Evolutionary conservation across 164 flowering plant genomes (phyloP).

Genomic region (Hamamelis virginiana): DNA sequence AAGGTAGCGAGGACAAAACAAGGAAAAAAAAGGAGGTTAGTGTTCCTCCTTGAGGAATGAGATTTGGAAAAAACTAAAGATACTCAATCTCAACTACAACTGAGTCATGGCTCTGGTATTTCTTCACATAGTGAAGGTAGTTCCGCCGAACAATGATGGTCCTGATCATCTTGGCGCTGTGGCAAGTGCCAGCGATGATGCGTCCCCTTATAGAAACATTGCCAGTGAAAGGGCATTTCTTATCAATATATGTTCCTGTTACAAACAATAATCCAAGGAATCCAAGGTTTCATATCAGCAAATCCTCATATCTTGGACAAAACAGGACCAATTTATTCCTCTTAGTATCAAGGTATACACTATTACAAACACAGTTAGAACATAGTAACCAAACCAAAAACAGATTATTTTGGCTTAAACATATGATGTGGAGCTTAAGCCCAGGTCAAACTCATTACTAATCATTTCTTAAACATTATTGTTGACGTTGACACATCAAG

Average conservation of each 20-base stretch:
- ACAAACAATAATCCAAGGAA: neutral
- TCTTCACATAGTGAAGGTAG: conserved; percentile 56
- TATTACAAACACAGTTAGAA: no score
- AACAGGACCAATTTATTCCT: neutral
- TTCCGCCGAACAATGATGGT: conserved; percentile 53
- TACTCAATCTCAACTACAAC: neutral
- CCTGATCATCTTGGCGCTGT: conserved; percentile 58
- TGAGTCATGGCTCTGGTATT: conserved; percentile 45
- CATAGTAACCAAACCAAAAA: no score
- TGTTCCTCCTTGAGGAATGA: neutral
- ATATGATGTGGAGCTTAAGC: no score
- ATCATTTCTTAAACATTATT: no score
- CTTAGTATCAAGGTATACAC: neutral
- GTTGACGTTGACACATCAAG: no score
- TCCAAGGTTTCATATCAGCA: neutral
- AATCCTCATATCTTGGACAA: neutral
- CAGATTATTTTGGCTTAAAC: no score
- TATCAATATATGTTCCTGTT: conserved; percentile 50
- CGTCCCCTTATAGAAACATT: conserved; percentile 59
- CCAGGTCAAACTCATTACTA: no score
- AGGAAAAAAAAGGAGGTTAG: neutral
- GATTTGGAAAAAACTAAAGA: neutral
- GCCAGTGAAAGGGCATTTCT: conserved; percentile 61
- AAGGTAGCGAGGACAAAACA: neutral
- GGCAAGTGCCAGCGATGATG: conserved; percentile 57